Percentiles rank a stretch among this genome's conserved stretches.
Evolutionary conservation across 1,139 yeast species (phyloP).

Genomic region (Yamadazyma atlantica): DNA sequence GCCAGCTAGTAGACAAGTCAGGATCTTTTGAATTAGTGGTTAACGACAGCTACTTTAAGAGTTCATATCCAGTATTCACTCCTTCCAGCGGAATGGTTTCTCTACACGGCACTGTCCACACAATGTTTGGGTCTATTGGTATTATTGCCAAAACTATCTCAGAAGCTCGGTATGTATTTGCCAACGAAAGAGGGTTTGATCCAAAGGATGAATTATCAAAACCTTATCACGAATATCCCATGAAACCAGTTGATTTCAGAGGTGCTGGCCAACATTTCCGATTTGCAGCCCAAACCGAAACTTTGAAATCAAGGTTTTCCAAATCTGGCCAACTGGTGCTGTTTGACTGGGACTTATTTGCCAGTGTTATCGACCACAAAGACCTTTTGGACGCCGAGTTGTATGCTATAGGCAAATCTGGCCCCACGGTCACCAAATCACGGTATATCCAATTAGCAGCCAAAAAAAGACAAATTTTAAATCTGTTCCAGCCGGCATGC

Average conservation of each 20-base stretch:
- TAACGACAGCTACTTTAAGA: slow-evolving; percentile 4
- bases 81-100: slow-evolving; percentile 13
- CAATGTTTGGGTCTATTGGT: slow-evolving; percentile 8
- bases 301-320: neutral
- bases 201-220: slow-evolving; percentile 10
- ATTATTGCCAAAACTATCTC: slow-evolving; percentile 3
- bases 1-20: slow-evolving; percentile 1
- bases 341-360: slow-evolving; percentile 10
- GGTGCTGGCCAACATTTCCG: slow-evolving; percentile 8
- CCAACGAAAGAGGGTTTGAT: slow-evolving; percentile 10
- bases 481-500: slow-evolving; percentile 9
- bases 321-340: slow-evolving; percentile 3
- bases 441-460: slow-evolving; percentile 3
- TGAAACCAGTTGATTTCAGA: slow-evolving; percentile 13
- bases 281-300: slow-evolving; percentile 3
- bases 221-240: slow-evolving; percentile 11
- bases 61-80: slow-evolving; percentile 5
- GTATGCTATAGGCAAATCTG: neutral
- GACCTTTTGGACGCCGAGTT: slow-evolving; percentile 7
- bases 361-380: slow-evolving; percentile 4
- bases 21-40: slow-evolving; percentile 6
- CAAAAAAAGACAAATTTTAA: slow-evolving; percentile 6
- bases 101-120: slow-evolving; percentile 7
- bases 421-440: neutral
- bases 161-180: slow-evolving; percentile 7